Conservation (phyloP, 2,329 filamentous ascomycete genomes). For the Coleophoma eucalyptorum region DNA sequence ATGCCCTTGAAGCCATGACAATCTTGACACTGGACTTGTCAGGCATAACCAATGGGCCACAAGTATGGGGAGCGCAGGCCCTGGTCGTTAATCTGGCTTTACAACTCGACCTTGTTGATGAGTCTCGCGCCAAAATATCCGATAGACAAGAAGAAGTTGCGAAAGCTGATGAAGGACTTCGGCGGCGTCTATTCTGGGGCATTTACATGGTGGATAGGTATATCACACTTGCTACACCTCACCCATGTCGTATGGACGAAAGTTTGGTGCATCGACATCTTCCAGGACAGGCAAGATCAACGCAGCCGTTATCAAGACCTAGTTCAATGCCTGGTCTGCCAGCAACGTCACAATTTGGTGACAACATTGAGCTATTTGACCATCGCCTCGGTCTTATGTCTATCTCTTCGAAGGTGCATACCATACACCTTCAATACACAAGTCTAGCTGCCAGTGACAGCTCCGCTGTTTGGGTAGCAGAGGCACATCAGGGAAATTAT, state of each 20-base stretch:
- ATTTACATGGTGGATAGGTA: background rate
- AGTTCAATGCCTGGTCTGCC: background rate
- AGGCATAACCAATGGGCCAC: background rate
- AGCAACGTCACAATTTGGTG: background rate
- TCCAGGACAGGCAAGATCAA: background rate
- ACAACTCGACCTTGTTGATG: background rate
- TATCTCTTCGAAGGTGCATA: background rate
- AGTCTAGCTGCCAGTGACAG: background rate
- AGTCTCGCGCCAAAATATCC: background rate
- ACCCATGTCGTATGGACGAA: background rate
- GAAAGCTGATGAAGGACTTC: background rate
- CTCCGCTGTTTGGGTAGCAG: background rate
- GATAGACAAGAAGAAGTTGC: background rate
- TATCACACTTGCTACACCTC: background rate
- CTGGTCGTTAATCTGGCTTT: background rate
- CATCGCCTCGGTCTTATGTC: background rate
- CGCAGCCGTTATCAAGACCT: background rate
- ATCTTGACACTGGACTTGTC: constrained; percentile 1
- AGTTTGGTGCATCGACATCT: background rate
- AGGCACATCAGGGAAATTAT: background rate
- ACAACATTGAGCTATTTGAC: background rate
- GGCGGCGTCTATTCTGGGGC: background rate
- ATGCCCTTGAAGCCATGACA: background rate
- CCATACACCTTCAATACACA: background rate
- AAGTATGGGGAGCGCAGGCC: background rate